Evolutionary conservation across 129 eudicot species (phyloP).

Genomic region (Saposhnikovia divaricata): DNA sequence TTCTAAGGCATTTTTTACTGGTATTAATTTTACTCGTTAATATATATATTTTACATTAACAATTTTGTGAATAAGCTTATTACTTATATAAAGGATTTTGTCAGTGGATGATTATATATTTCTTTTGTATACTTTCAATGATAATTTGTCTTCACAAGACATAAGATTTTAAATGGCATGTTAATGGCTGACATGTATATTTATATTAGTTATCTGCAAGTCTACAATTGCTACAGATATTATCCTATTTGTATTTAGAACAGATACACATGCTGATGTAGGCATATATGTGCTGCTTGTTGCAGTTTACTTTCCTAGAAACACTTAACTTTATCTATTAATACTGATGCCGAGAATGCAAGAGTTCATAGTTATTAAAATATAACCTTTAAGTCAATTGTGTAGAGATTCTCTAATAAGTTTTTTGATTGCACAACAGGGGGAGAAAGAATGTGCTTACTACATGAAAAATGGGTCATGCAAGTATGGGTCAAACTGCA

Average conservation of each 20-base stretch:
- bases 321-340: background rate
- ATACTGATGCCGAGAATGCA: background rate
- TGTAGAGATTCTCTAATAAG: background rate
- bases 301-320: background rate
- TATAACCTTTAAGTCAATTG: background rate
- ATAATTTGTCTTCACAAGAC: background rate
- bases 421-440: conserved; percentile 30
- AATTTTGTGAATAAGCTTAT: background rate
- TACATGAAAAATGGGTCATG: conserved; percentile 97
- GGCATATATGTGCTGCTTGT: background rate
- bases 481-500: conserved; percentile 80
- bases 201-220: background rate
- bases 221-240: background rate
- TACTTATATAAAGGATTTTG: background rate
- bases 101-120: background rate
- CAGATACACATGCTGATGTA: background rate
- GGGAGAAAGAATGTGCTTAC: conserved; percentile 78
- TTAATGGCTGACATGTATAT: background rate
- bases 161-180: background rate
- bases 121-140: background rate
- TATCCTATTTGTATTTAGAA: background rate
- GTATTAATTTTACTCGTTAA: background rate
- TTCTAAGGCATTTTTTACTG: background rate
- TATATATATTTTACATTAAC: background rate
- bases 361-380: background rate